These are phyloP conservation scores for Penicillium sp. DNA, from an alignment of 2,329 filamentous ascomycete species.

Conservation along the genomic window DNA sequence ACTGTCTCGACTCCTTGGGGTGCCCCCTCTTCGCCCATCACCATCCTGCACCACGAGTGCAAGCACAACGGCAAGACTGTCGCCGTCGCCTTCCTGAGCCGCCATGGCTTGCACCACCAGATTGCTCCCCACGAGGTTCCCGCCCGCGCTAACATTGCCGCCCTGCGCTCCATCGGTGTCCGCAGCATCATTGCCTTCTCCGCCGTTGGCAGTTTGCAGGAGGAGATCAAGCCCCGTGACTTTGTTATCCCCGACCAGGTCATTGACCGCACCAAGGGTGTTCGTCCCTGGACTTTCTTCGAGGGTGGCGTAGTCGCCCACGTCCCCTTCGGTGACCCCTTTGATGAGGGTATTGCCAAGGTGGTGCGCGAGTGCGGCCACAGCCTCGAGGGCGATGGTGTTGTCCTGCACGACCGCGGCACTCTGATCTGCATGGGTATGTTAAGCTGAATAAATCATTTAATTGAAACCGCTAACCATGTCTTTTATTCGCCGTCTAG, in stretches of 20 bases:
- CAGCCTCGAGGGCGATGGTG: conserved; percentile 76
- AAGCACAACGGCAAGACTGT: conserved; percentile 62
- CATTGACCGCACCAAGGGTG: conserved; percentile 95
- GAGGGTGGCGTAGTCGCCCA: conserved; percentile 79
- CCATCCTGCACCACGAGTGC: conserved; percentile 82
- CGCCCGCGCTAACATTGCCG: conserved; percentile 93
- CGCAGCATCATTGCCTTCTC: conserved; percentile 91
- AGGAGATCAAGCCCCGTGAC: conserved; percentile 91
- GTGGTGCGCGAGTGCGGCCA: conserved; percentile 76
- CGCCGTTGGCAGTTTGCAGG: conserved; percentile 87
- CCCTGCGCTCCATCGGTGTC: conserved; percentile 85
- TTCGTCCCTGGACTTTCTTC: conserved; percentile 94
- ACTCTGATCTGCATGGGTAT: conserved; percentile 88
- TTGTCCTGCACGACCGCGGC: conserved; percentile 78
- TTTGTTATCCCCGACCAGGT: conserved; percentile 96
- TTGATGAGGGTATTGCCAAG: conserved; percentile 73
- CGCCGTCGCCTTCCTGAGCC: conserved; percentile 84
- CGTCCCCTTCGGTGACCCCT: conserved; percentile 93
- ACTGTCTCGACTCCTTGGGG: conserved; percentile 86
- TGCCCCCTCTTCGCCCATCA: conserved; percentile 70
- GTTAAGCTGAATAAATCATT: no score
- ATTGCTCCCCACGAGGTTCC: conserved; percentile 94
- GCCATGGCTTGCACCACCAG: conserved; percentile 86
- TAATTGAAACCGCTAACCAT: no score
- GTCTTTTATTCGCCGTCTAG: conserved; percentile 44